These are phyloP conservation scores for Pestalotiopsis sp. DNA, from an alignment of 2,329 filamentous ascomycete species.

Conservation along the genomic window DNA sequence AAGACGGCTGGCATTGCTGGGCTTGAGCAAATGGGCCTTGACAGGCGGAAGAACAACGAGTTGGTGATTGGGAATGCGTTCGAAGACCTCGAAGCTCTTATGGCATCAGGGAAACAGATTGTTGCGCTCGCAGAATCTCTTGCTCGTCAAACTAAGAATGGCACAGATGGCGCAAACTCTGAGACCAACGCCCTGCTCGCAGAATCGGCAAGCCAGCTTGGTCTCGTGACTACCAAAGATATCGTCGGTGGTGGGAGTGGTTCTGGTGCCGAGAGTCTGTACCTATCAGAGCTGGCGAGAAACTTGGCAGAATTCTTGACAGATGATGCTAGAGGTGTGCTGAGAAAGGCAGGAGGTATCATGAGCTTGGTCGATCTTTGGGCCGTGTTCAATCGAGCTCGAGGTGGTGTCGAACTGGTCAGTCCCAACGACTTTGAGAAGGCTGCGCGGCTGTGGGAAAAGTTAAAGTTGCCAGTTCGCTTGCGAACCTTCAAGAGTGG, in stretches of 20 bases:
- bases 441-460: constrained; percentile 86
- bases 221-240: constrained; percentile 91
- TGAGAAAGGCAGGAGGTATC: constrained; percentile 82
- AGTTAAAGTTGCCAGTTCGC: constrained; percentile 81
- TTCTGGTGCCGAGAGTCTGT: constrained; percentile 72
- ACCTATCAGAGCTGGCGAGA: constrained; percentile 83
- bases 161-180: constrained; percentile 58
- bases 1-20: constrained; percentile 89
- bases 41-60: constrained; percentile 90
- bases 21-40: constrained; percentile 81
- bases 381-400: constrained; percentile 91
- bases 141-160: constrained; percentile 65
- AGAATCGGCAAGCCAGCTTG: constrained; percentile 81
- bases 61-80: constrained; percentile 91
- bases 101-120: constrained; percentile 97
- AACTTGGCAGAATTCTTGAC: constrained; percentile 89
- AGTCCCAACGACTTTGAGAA: constrained; percentile 91
- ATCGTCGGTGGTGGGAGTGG: constrained; percentile 78
- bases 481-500: constrained; percentile 90
- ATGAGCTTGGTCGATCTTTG: constrained; percentile 89
- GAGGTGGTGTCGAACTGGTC: constrained; percentile 91
- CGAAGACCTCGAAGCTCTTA: constrained; percentile 92
- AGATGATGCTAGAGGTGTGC: constrained; percentile 77
- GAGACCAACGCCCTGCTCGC: constrained; percentile 77
- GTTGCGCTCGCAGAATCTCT: constrained; percentile 91